phyloP scores from a whole-genome alignment of 768 basidiomycete genomes.

The Rossbeevera mucosa region DNA sequence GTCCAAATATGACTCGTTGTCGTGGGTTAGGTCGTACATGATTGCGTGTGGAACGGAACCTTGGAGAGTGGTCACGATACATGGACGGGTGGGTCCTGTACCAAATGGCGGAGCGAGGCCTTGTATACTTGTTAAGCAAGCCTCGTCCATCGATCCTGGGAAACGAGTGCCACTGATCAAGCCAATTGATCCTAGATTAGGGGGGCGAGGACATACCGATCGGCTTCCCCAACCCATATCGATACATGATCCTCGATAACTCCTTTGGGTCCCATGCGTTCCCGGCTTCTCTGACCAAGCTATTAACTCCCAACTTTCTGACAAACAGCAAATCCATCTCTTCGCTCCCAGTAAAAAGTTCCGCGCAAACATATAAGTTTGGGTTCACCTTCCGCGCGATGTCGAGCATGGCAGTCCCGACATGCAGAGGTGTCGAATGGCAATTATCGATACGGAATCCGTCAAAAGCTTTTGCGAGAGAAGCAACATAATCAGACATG shows the following conservation, averaged over 20 bases:
- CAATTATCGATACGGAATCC: slow-evolving; percentile 99
- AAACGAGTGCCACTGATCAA: not conserved
- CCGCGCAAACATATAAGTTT: slow-evolving; percentile 93
- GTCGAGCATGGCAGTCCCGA: slow-evolving; percentile 95
- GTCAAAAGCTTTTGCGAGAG: slow-evolving; percentile 80
- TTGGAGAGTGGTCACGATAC: slow-evolving; percentile 71
- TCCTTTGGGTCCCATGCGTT: slow-evolving; percentile 90
- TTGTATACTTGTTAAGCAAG: slow-evolving; percentile 71
- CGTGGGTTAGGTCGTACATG: slow-evolving; percentile 94
- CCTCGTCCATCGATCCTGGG: slow-evolving; percentile 88
- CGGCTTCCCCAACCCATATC: slow-evolving; percentile 89
- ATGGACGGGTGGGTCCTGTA: slow-evolving; percentile 70
- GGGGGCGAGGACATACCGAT: slow-evolving; percentile 52
- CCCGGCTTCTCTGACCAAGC: slow-evolving; percentile 90
- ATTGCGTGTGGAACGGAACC: slow-evolving; percentile 91
- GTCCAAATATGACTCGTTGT: slow-evolving; percentile 88
- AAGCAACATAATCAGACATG: slow-evolving; percentile 79
- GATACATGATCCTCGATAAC: slow-evolving; percentile 80
- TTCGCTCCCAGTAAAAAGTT: slow-evolving; percentile 94
- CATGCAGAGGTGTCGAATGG: slow-evolving; percentile 93
- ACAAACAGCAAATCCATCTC: slow-evolving; percentile 92
- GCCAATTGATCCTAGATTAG: not conserved
- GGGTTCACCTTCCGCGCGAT: slow-evolving; percentile 84
- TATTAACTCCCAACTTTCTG: slow-evolving; percentile 87
- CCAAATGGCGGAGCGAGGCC: slow-evolving; percentile 81